Evolutionary conservation across 1,139 yeast genomes (phyloP), one percentile per base, ranked within the genome.

Genomic region (Yamadazyma buinensis): DNA sequence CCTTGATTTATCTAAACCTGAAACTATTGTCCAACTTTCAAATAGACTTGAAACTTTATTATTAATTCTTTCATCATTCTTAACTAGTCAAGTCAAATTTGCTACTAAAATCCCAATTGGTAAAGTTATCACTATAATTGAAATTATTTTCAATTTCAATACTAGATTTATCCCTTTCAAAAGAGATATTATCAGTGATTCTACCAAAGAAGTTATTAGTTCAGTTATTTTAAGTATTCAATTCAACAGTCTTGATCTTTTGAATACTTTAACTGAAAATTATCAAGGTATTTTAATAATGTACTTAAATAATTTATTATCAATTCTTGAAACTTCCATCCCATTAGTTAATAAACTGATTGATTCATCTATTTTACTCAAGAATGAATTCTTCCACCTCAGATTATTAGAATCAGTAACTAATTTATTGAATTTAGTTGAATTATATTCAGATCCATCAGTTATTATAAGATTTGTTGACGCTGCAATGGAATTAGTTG

Each of bases 51-150:
- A 63, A 10, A 49, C 72, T 6, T 57, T 84, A 27, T 51, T 68
- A 23, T 61, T 64, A 13, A 50, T 82, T 22, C 49, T 82, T 26
- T 43, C 55, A 7, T 66, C 72, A 1, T 75, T 72, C 48, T 54
- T 71, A 33, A 59, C 64, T 12, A 61, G 64, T 23, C 72, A 67
- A 39, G 77, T 75, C 7, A 70, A 67, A 23, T 72, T 57, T 49
- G 69, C 71, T 36, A 69, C 71, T 13, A 58, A 54, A 29, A 59
- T 74, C n/a, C 88, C 92, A 3, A 43, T 83, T 21, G 87, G 87
- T 1, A 51, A 61, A 32, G 49, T 80, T 2, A 50, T 80, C 8
- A 52, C 62, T 8, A 42, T 78, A 28, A 61, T 67, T 24, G 85
- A 80, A 47, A 53, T 75, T 3, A 49, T 80, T 9, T 55, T 76